Percentiles rank a stretch among this genome's conserved stretches.
These are phyloP conservation scores for Candida takata DNA, from an alignment of 805 yeast genomes.

Conservation along the genomic window DNA sequence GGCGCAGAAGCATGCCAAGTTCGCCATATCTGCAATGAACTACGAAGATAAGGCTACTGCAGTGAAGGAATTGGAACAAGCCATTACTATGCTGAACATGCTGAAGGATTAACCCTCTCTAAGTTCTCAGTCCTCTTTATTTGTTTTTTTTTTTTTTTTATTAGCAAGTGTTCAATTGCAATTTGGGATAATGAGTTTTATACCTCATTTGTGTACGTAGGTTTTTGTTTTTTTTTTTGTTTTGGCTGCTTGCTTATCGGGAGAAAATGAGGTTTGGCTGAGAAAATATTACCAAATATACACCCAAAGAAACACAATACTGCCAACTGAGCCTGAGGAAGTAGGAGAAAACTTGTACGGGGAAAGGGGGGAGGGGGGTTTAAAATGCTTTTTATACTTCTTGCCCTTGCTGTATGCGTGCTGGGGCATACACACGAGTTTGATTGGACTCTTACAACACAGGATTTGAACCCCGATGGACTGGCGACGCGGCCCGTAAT, in stretches of 20 bases:
- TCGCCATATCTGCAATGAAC: slow-evolving; percentile 72
- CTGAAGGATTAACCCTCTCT: slow-evolving; percentile 2
- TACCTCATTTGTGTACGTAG: no score
- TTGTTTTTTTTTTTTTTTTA: no score
- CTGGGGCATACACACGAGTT: slow-evolving; percentile 20
- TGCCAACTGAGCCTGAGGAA: no score
- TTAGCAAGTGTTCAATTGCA: no score
- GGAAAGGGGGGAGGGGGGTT: no score
- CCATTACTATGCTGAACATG: slow-evolving; percentile 35
- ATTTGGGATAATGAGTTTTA: no score
- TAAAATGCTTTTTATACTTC: background rate
- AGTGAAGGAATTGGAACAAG: slow-evolving; percentile 47
- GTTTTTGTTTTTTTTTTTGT: no score
- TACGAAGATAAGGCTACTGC: slow-evolving; percentile 72
- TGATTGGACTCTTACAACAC: slow-evolving; percentile 33
- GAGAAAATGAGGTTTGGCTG: no score
- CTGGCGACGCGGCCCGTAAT: slow-evolving; percentile 41
- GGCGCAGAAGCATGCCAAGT: slow-evolving; percentile 65
- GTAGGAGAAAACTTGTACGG: no score
- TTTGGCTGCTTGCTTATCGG: no score
- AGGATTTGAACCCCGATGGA: slow-evolving; percentile 52
- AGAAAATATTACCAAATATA: no score
- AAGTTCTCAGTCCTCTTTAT: background rate
- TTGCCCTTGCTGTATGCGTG: background rate
- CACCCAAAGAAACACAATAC: no score